Conservation (phyloP, 176 grass and related monocot species). For the Bothriochloa decipiens region DNA sequence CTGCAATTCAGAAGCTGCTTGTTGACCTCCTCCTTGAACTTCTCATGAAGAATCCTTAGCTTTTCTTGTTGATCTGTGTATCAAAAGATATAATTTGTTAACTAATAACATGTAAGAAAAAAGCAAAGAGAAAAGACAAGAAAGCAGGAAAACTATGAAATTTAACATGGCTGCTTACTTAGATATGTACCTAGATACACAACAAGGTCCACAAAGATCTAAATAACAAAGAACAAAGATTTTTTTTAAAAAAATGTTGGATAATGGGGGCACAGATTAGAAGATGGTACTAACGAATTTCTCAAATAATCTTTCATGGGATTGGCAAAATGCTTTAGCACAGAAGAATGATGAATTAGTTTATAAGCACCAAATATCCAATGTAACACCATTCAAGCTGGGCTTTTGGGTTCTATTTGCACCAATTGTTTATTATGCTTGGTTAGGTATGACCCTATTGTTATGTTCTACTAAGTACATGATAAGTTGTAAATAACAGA, state of each 20-base stretch:
- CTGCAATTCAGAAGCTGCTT: constrained; percentile 72
- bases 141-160: constrained; percentile 24
- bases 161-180: not conserved
- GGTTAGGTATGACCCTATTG: not conserved
- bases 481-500: constrained; percentile 2
- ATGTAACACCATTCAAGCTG: not conserved
- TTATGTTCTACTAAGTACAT: not conserved
- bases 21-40: constrained; percentile 82
- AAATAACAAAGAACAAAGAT: constrained; percentile 19
- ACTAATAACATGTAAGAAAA: constrained; percentile 31
- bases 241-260: not conserved
- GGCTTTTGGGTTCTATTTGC: not conserved
- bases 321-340: constrained; percentile 25
- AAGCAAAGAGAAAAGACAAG: not conserved
- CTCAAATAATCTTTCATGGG: constrained; percentile 20
- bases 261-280: constrained; percentile 5
- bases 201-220: not conserved
- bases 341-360: constrained; percentile 7
- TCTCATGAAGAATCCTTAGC: constrained; percentile 77
- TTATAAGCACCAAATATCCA: constrained; percentile 24
- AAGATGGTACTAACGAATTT: constrained; percentile 8
- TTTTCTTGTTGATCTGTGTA: constrained; percentile 77
- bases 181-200: not conserved
- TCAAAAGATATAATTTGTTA: constrained; percentile 26
- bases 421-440: not conserved